Evolutionary conservation across 306 rosid species (phyloP).

Genomic region (Senna siamea): DNA sequence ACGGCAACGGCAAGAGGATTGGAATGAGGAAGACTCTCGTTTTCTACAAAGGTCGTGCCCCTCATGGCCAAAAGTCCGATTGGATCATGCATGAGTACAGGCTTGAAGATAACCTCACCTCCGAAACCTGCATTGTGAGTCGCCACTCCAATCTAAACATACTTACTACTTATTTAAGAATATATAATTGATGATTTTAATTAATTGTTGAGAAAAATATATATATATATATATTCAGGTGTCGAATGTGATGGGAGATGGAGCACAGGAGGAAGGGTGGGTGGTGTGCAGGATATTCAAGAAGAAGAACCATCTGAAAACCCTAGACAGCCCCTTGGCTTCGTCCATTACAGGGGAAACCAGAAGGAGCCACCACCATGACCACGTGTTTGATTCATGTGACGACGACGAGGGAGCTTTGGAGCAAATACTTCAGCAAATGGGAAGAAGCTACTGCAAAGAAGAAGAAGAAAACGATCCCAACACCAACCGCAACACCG

Average conservation of each 20-base stretch:
- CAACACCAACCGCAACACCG: too few species aligned
- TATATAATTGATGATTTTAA: too few species aligned
- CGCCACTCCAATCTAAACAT: too few species aligned
- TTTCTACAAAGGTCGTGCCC: constrained; percentile 94
- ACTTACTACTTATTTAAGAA: too few species aligned
- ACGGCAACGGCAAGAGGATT: constrained; percentile 67
- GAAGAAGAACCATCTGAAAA: constrained; percentile 84
- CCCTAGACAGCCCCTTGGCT: constrained; percentile 61
- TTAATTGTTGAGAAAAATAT: too few species aligned
- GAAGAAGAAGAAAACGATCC: constrained; percentile 55
- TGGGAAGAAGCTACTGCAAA: constrained; percentile 61
- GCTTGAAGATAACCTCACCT: constrained; percentile 64
- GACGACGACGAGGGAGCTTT: constrained; percentile 61
- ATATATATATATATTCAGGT: too few species aligned
- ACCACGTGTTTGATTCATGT: constrained; percentile 49
- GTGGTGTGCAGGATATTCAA: constrained; percentile 95
- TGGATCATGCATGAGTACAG: constrained; percentile 99
- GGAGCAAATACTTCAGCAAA: constrained; percentile 76
- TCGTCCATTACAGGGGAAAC: constrained; percentile 47
- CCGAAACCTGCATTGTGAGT: constrained; percentile 55
- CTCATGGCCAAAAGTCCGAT: constrained; percentile 90
- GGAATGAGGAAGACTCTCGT: constrained; percentile 98
- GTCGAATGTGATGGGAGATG: constrained; percentile 63
- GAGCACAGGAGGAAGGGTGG: constrained; percentile 84
- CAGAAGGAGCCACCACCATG: constrained; percentile 35